phyloP scores from a whole-genome alignment of 805 yeast species.

The Wickerhamomyces rabaulensis region DNA sequence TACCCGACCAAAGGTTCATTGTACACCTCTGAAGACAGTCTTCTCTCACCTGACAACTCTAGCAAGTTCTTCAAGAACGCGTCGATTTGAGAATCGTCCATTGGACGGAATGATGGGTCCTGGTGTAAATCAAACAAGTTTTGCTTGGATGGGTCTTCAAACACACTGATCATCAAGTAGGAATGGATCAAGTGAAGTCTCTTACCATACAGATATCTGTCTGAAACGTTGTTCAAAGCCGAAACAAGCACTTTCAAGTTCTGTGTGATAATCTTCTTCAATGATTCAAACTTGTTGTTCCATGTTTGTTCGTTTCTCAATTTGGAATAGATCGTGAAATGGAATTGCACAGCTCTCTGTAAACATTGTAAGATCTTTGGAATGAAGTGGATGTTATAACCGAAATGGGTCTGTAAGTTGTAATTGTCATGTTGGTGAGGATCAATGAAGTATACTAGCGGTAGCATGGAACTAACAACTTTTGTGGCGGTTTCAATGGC shows the following conservation, averaged over 20 bases:
- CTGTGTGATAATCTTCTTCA: constrained; percentile 4
- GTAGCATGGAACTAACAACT: constrained; percentile 4
- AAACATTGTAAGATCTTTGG: constrained; percentile 10
- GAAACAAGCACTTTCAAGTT: constrained; percentile 7
- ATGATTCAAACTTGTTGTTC: constrained; percentile 1
- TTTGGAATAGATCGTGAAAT: constrained; percentile 4
- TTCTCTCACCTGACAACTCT: constrained; percentile 7
- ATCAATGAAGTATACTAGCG: constrained; percentile 8
- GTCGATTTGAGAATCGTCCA: neutral
- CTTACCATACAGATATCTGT: constrained; percentile 6
- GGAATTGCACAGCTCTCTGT: constrained; percentile 5
- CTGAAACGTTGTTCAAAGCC: constrained; percentile 4
- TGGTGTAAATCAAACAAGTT: neutral
- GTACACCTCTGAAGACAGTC: constrained; percentile 2
- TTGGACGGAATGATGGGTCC: neutral
- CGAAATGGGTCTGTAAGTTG: constrained; percentile 7
- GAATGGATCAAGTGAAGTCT: constrained; percentile 8
- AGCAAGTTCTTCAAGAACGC: constrained; percentile 1
- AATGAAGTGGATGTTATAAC: constrained; percentile 6
- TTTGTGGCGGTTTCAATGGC: constrained; percentile 3
- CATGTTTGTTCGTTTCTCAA: constrained; percentile 1
- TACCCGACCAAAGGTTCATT: constrained; percentile 7
- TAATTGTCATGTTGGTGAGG: constrained; percentile 9
- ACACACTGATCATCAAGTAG: constrained; percentile 1
- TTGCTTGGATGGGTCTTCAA: neutral